Base-by-base conservation (phyloP, 2,329 filamentous ascomycete genomes). In the Graphilbum ipis-grandicollis region DNA sequence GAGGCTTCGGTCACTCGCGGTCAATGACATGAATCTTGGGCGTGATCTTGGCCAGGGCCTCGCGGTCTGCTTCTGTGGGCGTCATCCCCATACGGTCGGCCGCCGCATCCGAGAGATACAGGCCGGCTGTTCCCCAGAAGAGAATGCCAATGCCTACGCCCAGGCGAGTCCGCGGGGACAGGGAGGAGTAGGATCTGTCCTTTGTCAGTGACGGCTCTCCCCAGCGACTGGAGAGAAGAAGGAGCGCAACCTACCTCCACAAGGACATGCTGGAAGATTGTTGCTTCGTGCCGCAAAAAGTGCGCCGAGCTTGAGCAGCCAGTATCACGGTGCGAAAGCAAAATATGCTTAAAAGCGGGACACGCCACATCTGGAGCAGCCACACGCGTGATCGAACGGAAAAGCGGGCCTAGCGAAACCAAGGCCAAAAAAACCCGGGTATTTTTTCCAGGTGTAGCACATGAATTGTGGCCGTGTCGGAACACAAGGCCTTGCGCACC, bases 141-240 rank as follows among this genome's bases (percentile, higher is more conserved):
- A 93, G 72, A 45, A 93, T 58, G 47, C 75, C 79, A 34, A 74
- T 53, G 46, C 86, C 86, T 43, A 93, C 65, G 34, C 76, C 58
- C 31, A 82, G 58, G 39, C 80, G 79, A 19, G 79, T 78, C 46
- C 70, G 75, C 15, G 78, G 69, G 4, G 76, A 60, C 37, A 93
- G 74, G 47, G 69, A 72, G 51, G 68, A 75, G 61, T 85, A 93
- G 36, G 74, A 63, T 49, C 75, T 80, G 13, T 4, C 21, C 25
- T 8, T 7, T 9, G 41, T n/a, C 14, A 19, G 9, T 3, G 13
- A 25, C 18, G 13, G 12, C 4, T 3, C 9, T n/a, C 13, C 10
- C 13, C 5, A 13, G 14, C 9, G 9, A 15, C 7, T 1, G 4
- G 33, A 38, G 29, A 10, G 39, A 37, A 33, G 29, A 4, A 19